phyloP scores from a whole-genome alignment of 305 asterid genomes.

The Ilex paraguariensis region DNA sequence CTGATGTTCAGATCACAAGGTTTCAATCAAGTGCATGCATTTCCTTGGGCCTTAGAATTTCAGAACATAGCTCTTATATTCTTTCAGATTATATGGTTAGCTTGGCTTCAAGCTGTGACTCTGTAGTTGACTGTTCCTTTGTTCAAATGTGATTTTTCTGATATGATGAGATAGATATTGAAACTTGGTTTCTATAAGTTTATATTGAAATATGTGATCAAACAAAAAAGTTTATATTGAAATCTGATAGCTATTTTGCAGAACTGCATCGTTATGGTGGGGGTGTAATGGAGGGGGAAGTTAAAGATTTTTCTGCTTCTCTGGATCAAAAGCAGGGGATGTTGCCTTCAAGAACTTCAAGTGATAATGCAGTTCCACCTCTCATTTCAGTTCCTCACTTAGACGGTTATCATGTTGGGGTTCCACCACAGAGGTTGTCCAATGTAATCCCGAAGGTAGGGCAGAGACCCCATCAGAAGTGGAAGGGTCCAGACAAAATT shows the following conservation, averaged over 20 bases:
- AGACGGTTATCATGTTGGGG: constrained; percentile 49
- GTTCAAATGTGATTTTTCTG: no score
- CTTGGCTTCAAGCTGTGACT: no score
- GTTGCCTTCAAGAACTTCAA: constrained; percentile 25
- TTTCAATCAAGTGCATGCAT: no score
- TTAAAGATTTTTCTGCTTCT: constrained; percentile 36
- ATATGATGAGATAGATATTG: neutral
- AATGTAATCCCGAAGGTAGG: constrained; percentile 50
- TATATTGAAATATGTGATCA: no score
- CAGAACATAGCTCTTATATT: no score
- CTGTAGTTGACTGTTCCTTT: no score
- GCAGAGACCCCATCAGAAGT: constrained; percentile 48
- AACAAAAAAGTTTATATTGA: no score
- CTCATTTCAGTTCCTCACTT: constrained; percentile 41
- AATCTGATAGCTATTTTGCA: constrained; percentile 14
- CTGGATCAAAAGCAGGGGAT: constrained; percentile 48
- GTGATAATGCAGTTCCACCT: constrained; percentile 28
- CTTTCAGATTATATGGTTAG: no score
- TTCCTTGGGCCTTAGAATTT: no score
- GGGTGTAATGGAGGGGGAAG: constrained; percentile 46
- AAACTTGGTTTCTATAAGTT: neutral
- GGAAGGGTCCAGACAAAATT: constrained; percentile 93
- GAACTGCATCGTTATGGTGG: constrained; percentile 76
- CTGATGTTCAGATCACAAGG: no score
- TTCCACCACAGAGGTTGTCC: constrained; percentile 53